A percentile compares a stretch with the other conserved stretches of the same genome.
phyloP scores from a whole-genome alignment of 2,329 filamentous ascomycete species.

The Ophiostoma fasciatum region DNA sequence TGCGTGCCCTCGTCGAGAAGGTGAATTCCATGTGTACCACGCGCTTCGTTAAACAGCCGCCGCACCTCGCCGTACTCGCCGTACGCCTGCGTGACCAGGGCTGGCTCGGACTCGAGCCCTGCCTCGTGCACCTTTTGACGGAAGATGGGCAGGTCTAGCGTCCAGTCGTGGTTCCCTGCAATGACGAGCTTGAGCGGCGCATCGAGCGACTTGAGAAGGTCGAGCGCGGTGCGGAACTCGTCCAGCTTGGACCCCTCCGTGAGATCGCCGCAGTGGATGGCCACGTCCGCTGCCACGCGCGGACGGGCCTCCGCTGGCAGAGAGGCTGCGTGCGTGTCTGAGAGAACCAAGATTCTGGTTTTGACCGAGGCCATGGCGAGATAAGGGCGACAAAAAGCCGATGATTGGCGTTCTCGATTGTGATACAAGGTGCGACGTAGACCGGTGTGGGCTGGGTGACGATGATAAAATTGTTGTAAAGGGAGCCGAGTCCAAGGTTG shows the following conservation, averaged over 20 bases:
- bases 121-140: conserved; percentile 11
- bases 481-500: too few relatives aligned
- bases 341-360: conserved; percentile 28
- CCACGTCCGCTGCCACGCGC: conserved; percentile 25
- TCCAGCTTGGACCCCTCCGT: conserved; percentile 25
- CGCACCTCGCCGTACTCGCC: conserved; percentile 24
- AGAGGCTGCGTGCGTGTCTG: conserved; percentile 27
- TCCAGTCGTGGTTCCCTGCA: conserved; percentile 39
- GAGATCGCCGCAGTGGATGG: conserved; percentile 38
- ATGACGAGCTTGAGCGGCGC: conserved; percentile 39
- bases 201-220: conserved; percentile 25
- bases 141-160: conserved; percentile 21
- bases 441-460: too few relatives aligned
- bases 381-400: too few relatives aligned
- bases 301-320: conserved; percentile 5
- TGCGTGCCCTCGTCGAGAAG: conserved; percentile 37
- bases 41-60: conserved; percentile 23
- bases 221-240: conserved; percentile 27
- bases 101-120: conserved; percentile 7
- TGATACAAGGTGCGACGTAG: too few relatives aligned
- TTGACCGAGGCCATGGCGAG: too few relatives aligned
- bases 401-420: too few relatives aligned
- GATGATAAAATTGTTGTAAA: too few relatives aligned
- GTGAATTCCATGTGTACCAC: conserved; percentile 22
- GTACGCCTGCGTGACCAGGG: conserved; percentile 18